A percentile compares a stretch with the other conserved stretches of the same genome.
Evolutionary conservation across 2,329 filamentous ascomycete species (phyloP).

Genomic region (Pseudocercospora pini-densiflorae): DNA sequence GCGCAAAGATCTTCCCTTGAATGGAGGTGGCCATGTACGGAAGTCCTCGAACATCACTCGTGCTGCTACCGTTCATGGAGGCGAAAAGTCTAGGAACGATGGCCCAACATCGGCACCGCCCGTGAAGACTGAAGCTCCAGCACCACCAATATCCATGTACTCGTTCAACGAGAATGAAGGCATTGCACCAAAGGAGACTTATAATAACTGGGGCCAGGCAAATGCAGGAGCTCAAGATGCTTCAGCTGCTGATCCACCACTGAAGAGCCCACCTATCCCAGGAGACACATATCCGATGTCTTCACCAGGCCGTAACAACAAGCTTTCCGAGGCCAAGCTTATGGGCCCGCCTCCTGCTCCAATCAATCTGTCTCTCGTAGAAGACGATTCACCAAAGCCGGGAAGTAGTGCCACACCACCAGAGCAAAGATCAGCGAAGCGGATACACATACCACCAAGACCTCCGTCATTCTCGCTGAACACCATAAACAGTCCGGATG

Average conservation of each 20-base stretch:
- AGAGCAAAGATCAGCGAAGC: constrained; percentile 31
- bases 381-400: constrained; percentile 55
- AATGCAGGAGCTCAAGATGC: constrained; percentile 37
- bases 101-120: constrained; percentile 34
- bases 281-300: constrained; percentile 43
- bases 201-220: constrained; percentile 47
- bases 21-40: constrained; percentile 76
- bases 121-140: constrained; percentile 40
- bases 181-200: constrained; percentile 46
- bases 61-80: constrained; percentile 34
- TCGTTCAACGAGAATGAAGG: constrained; percentile 46
- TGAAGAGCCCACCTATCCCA: constrained; percentile 24
- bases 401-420: constrained; percentile 29
- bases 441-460: constrained; percentile 41
- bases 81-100: constrained; percentile 33
- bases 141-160: constrained; percentile 46
- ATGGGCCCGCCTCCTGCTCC: constrained; percentile 45
- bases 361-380: constrained; percentile 60
- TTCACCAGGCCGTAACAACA: constrained; percentile 54
- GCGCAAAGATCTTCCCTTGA: constrained; percentile 86
- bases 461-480: constrained; percentile 53
- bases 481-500: constrained; percentile 66
- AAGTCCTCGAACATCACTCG: constrained; percentile 52
- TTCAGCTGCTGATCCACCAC: constrained; percentile 46
- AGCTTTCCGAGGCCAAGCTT: constrained; percentile 43